These are phyloP conservation scores for Schoenoplectus triqueter DNA, from an alignment of 202 grass and related monocot species.

Conservation along the genomic window DNA sequence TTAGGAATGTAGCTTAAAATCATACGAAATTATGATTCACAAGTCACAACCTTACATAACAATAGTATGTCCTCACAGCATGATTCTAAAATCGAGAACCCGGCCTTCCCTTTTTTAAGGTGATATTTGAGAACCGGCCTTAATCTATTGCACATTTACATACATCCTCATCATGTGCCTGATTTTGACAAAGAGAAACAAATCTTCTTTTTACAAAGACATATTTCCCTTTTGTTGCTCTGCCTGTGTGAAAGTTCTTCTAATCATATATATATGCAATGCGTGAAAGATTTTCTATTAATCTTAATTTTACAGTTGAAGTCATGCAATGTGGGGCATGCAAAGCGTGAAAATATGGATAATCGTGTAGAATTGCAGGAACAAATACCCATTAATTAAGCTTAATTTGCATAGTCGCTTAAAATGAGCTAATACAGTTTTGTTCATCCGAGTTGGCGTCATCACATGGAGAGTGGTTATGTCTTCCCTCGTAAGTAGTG, in stretches of 20 bases:
- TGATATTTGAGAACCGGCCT: neutral
- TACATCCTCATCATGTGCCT: neutral
- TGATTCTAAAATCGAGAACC: neutral
- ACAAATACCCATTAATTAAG: neutral
- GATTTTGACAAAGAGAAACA: neutral
- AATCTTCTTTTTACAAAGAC: neutral
- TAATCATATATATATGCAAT: neutral
- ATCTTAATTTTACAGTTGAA: too few species aligned
- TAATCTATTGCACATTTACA: neutral
- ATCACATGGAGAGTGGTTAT: conserved; percentile 73
- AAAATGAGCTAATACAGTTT: conserved; percentile 75
- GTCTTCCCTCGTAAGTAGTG: conserved; percentile 84
- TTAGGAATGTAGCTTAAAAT: neutral
- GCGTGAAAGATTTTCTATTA: too few species aligned
- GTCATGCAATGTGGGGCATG: too few species aligned
- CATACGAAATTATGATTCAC: conserved; percentile 1
- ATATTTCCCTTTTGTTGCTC: too few species aligned
- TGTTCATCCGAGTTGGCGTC: conserved; percentile 51
- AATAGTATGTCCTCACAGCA: neutral
- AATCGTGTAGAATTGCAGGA: neutral
- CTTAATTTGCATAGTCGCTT: conserved; percentile 9
- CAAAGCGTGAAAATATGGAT: too few species aligned
- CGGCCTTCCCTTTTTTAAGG: neutral
- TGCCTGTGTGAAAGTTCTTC: neutral
- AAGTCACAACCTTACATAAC: neutral